These are phyloP conservation scores for Diplodia intermedia DNA, from an alignment of 2,329 filamentous ascomycete species.

Conservation along the genomic window DNA sequence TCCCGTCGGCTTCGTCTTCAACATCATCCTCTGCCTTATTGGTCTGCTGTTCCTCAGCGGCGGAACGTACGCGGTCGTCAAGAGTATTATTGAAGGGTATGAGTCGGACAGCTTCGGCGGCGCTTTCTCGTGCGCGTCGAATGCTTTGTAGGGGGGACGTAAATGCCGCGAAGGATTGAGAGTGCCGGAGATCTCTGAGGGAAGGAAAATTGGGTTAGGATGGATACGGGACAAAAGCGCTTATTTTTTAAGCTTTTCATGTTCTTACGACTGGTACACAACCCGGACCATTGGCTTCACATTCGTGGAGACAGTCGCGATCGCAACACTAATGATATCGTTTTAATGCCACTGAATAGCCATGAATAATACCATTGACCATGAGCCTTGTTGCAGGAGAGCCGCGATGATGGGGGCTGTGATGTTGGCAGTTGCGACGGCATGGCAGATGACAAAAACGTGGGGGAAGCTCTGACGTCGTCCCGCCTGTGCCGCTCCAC, in stretches of 20 bases:
- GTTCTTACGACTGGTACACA: not conserved
- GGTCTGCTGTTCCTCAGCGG: constrained; percentile 82
- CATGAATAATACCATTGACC: not conserved
- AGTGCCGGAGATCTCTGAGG: not conserved
- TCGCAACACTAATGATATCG: constrained; percentile 13
- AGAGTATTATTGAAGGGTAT: constrained; percentile 78
- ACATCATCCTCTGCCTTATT: constrained; percentile 73
- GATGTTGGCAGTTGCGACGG: constrained; percentile 2
- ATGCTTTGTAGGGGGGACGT: constrained; percentile 60
- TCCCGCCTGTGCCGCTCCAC: not conserved
- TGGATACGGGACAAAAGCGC: not conserved
- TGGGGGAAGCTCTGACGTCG: constrained; percentile 27
- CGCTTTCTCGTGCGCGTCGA: constrained; percentile 76
- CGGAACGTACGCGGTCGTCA: constrained; percentile 77
- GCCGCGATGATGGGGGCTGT: not conserved
- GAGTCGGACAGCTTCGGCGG: constrained; percentile 67
- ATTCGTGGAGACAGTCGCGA: not conserved
- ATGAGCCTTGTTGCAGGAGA: not conserved
- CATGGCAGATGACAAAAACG: constrained; percentile 17
- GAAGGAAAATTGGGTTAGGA: not conserved
- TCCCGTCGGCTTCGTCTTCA: constrained; percentile 67
- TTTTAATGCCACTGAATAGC: constrained; percentile 12
- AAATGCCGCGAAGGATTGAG: too few species aligned
- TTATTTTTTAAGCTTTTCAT: not conserved
- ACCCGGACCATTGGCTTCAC: not conserved